Evolutionary conservation across 139 green algal genomes (phyloP).

Genomic region (Nannochloris sp.): DNA sequence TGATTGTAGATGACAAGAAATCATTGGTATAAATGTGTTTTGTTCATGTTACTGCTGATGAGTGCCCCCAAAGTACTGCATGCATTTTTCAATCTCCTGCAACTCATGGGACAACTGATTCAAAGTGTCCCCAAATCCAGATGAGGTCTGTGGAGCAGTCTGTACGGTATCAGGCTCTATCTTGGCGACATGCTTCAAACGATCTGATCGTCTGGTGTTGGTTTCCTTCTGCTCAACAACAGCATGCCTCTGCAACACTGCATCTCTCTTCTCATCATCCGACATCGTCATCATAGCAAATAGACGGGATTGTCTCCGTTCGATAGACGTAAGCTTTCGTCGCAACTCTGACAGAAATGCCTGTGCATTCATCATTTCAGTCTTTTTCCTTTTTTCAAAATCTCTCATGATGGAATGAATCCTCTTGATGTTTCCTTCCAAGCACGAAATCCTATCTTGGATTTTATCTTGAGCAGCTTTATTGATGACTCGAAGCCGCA

Average conservation of each 20-base stretch:
- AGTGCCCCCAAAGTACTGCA: too few species aligned
- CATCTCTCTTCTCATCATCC: constrained; percentile 8
- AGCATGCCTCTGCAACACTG: constrained; percentile 1
- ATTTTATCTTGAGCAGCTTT: constrained; percentile 4
- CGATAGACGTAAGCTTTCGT: background rate
- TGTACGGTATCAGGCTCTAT: too few species aligned
- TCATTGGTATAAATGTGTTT: too few species aligned
- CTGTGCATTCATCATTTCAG: background rate
- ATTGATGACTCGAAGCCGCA: background rate
- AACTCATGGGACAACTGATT: too few species aligned
- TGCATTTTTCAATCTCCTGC: too few species aligned
- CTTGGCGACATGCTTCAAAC: background rate
- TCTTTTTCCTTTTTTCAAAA: constrained; percentile 3
- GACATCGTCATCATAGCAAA: background rate
- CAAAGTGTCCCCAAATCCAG: too few species aligned
- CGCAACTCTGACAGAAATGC: constrained; percentile 6
- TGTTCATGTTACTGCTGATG: too few species aligned
- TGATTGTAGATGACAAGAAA: background rate
- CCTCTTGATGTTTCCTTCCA: background rate
- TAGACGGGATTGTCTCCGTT: background rate
- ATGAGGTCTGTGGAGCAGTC: too few species aligned
- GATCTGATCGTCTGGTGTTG: background rate
- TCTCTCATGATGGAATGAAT: background rate
- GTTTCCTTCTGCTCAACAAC: background rate
- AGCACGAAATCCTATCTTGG: background rate